Base-by-base conservation (phyloP, 345 rosid genomes). In the sweet orange (Citrus sinensis) region DNA sequence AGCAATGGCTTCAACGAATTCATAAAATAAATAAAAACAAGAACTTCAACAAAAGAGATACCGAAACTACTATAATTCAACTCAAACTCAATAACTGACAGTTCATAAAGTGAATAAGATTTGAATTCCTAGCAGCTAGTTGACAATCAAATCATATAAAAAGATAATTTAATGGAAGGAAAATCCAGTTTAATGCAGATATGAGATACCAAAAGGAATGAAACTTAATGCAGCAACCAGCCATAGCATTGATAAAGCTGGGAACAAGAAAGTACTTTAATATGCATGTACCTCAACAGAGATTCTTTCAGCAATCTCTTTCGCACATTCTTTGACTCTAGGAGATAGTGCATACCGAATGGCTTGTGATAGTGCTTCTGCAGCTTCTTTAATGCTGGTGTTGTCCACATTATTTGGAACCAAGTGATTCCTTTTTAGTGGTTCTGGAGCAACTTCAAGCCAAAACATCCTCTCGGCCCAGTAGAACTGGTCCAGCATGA, bases 401-500 rank as follows among this genome's bases (percentile, higher is more conserved):
- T 84, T 89, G 25, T 84, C 85, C 67, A 56, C 24, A 51, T 79
- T 78, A 54, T 95, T 92, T 0, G 89, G 88, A 62, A 87, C 80
- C 74, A 93, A 77, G 78, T 90, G 86, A 73, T 82, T 83, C 62
- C 93, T 87, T 83, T 86, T 84, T 78, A 93, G 79, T 74, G 97
- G 95, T 79, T 89, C 93, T 7, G 94, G 90, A 25, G 92, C 91
- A 81, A 95, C 97, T 76, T 95, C 98, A 74, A 95, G 94, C 95
- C 98, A 95, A 56, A 76, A 80, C 98, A 95, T 93, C 82, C 88
- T 90, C 79, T 93, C 98, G 56, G 98, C 98, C 98, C 98, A 93
- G 77, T 95, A 95, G 83, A 95, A 95, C 80, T 95, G 98, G 79
- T 95, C 98, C 83, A 93, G 56, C 87, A 95, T 77, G 88, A 95